phyloP scores from a whole-genome alignment of 2,329 filamentous ascomycete species.

The Arthrobotrys musiformis region DNA sequence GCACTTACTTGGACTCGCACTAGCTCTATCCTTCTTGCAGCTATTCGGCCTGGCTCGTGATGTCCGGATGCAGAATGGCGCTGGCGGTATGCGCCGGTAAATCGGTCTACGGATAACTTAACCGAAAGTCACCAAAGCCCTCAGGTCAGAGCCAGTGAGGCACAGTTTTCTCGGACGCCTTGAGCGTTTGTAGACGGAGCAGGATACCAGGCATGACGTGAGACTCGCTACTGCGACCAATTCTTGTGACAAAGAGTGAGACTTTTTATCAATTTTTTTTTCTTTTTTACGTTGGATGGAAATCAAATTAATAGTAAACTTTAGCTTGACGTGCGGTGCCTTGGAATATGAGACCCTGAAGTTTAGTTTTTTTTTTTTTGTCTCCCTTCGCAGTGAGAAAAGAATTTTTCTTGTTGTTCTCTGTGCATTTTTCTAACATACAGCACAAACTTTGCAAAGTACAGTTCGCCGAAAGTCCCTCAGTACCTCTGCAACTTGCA shows the following conservation, averaged over 20 bases:
- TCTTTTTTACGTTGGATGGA: neutral
- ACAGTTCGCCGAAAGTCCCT: neutral
- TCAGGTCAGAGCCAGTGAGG: neutral
- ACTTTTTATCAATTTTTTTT: slow-evolving; percentile 13
- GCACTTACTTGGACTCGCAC: neutral
- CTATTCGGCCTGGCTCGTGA: slow-evolving; percentile 5
- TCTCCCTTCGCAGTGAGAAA: neutral
- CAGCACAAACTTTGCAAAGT: neutral
- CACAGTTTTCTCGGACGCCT: neutral
- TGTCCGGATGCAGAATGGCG: slow-evolving; percentile 10
- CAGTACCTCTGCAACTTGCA: neutral
- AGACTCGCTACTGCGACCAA: neutral
- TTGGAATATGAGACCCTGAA: neutral
- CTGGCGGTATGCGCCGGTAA: slow-evolving; percentile 25
- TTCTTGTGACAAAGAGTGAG: slow-evolving; percentile 6
- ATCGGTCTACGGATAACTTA: slow-evolving; percentile 31
- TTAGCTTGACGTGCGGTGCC: neutral
- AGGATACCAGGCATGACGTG: neutral
- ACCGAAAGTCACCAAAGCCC: slow-evolving; percentile 6
- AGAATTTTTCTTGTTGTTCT: neutral
- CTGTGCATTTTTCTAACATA: neutral
- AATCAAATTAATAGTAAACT: slow-evolving; percentile 11
- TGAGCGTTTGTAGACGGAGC: slow-evolving; percentile 8
- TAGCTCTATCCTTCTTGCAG: slow-evolving; percentile 2
- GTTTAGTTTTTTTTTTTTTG: slow-evolving; percentile 1